Evolutionary conservation across 768 basidiomycete species (phyloP).

Genomic region (Termitomyces sp.): DNA sequence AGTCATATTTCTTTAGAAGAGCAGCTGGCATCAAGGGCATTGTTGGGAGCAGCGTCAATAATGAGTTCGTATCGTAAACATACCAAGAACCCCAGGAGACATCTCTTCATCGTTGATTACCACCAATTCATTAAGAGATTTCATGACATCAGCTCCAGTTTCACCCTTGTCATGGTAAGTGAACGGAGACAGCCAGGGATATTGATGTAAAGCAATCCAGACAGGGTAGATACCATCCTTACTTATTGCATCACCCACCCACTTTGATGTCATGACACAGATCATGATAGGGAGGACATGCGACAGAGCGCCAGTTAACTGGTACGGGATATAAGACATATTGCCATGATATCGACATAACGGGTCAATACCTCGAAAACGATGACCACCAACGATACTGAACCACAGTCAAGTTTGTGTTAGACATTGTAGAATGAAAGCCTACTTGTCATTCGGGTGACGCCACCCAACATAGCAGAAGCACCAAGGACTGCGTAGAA

Average conservation of each 20-base stretch:
- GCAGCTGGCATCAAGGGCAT: slow-evolving; percentile 22
- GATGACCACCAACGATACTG: slow-evolving; percentile 73
- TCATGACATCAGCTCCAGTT: slow-evolving; percentile 59
- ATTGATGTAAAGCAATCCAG: slow-evolving; percentile 68
- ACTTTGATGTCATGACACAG: slow-evolving; percentile 71
- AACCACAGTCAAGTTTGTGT: neutral
- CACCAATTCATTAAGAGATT: slow-evolving; percentile 40
- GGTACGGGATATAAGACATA: neutral
- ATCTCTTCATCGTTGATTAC: slow-evolving; percentile 46
- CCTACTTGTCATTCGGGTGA: slow-evolving; percentile 73
- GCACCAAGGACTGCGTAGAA: slow-evolving; percentile 78
- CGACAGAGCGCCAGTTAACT: slow-evolving; percentile 76
- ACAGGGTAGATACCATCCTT: slow-evolving; percentile 66
- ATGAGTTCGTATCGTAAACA: neutral
- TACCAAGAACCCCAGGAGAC: slow-evolving; percentile 46
- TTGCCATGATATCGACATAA: too few species aligned
- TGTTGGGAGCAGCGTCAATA: neutral
- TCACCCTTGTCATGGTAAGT: slow-evolving; percentile 64
- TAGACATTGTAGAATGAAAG: neutral
- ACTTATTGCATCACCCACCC: slow-evolving; percentile 68
- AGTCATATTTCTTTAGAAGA: slow-evolving; percentile 39
- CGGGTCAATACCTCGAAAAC: slow-evolving; percentile 49
- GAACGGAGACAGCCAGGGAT: slow-evolving; percentile 64
- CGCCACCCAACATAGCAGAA: slow-evolving; percentile 70
- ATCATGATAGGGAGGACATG: slow-evolving; percentile 84